Conservation (phyloP, 2,329 filamentous ascomycete species). For the Monilinia laxa region DNA sequence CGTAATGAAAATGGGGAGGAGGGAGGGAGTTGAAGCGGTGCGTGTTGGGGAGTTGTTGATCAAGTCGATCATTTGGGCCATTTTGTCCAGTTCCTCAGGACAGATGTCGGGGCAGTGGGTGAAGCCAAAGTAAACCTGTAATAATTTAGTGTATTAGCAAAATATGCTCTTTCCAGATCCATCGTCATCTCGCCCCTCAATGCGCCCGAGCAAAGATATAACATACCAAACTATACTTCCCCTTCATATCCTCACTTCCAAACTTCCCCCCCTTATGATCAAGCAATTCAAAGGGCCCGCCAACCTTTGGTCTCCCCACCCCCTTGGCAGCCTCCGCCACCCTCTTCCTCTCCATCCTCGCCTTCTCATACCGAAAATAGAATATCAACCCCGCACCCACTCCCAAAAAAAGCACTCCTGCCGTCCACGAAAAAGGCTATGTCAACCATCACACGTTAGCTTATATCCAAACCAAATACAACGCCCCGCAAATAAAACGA, state of each 20-base stretch:
- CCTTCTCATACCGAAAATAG: conserved; percentile 94
- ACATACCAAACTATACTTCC: conserved; percentile 76
- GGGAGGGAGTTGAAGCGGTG: conserved; percentile 47
- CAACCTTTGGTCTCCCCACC: conserved; percentile 88
- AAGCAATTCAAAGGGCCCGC: conserved; percentile 77
- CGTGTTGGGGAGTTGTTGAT: conserved; percentile 49
- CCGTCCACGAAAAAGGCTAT: conserved; percentile 91
- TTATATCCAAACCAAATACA: no score
- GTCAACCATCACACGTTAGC: neutral
- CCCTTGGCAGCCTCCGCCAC: conserved; percentile 92
- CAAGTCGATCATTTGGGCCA: conserved; percentile 90
- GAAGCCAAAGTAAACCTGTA: conserved; percentile 94
- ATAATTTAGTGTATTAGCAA: neutral
- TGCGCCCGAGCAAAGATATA: neutral
- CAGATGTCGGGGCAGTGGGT: conserved; percentile 98
- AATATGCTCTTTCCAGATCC: no score
- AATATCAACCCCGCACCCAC: conserved; percentile 76
- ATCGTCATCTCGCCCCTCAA: neutral
- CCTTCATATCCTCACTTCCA: conserved; percentile 77
- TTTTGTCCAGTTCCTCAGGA: conserved; percentile 98
- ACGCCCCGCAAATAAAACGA: neutral
- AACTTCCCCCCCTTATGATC: conserved; percentile 80
- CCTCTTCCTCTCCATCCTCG: conserved; percentile 82
- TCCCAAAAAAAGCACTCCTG: conserved; percentile 78
- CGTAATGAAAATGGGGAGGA: conserved; percentile 79